A percentile compares a stretch with the other conserved stretches of the same genome.
Evolutionary conservation across 2,329 filamentous ascomycete species (phyloP).

Genomic region (Phaeophleospora eucalypticola): DNA sequence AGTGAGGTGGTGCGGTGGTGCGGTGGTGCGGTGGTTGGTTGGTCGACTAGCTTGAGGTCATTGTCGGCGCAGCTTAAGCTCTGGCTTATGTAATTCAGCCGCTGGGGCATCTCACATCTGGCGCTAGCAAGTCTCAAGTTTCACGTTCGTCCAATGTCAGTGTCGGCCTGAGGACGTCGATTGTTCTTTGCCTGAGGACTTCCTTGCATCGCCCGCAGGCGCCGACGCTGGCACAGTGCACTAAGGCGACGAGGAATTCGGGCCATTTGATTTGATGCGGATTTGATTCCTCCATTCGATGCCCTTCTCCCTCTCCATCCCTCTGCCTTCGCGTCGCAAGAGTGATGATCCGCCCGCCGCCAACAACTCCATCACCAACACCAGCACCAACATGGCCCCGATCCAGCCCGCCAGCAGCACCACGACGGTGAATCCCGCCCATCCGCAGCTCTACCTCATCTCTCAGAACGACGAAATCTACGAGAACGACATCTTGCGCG

Average conservation of each 20-base stretch:
- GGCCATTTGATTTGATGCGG: too few relatives aligned
- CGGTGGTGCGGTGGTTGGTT: too few relatives aligned
- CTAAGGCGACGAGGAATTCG: too few relatives aligned
- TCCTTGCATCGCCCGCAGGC: background rate
- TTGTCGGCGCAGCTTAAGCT: background rate
- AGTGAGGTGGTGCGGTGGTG: too few relatives aligned
- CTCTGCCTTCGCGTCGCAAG: constrained; percentile 20
- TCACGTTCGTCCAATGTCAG: too few relatives aligned
- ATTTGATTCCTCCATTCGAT: background rate
- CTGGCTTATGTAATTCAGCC: background rate
- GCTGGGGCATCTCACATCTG: too few relatives aligned
- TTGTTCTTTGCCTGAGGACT: background rate
- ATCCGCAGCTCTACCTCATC: constrained; percentile 46
- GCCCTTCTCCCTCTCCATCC: constrained; percentile 5
- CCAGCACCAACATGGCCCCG: constrained; percentile 13
- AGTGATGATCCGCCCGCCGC: constrained; percentile 11
- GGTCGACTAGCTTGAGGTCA: background rate
- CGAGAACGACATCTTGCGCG: constrained; percentile 90
- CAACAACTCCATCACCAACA: constrained; percentile 8
- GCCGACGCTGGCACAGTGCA: background rate
- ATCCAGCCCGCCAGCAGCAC: constrained; percentile 1
- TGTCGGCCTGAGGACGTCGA: too few relatives aligned
- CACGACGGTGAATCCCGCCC: constrained; percentile 12
- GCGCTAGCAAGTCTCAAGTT: too few relatives aligned
- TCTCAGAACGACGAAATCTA: constrained; percentile 88